Conservation (phyloP, 495 filamentous ascomycete genomes). For the Terfezia boudieri region DNA sequence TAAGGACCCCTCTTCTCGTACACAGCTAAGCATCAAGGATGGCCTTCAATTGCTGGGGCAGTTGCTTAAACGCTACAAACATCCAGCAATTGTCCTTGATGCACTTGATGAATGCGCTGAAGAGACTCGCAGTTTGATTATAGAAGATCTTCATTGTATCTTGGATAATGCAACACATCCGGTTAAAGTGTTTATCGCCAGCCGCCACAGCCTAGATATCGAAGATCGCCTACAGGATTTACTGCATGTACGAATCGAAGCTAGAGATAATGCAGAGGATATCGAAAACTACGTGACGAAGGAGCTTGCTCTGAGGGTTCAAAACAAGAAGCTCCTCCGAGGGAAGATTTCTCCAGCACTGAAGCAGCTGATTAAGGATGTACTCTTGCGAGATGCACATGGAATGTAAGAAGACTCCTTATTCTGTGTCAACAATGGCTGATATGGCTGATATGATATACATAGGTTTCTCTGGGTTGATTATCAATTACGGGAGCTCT, state of each 20-base stretch:
- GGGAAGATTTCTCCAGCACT: not conserved
- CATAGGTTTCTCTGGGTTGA: too few species aligned
- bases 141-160: slow-evolving; percentile 1
- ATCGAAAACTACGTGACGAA: slow-evolving; percentile 4
- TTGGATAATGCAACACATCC: slow-evolving; percentile 1
- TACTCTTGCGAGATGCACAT: too few species aligned
- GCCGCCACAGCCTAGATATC: slow-evolving; percentile 9
- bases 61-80: not conserved
- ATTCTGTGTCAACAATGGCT: too few species aligned
- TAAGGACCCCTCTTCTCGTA: too few species aligned
- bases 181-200: slow-evolving; percentile 11
- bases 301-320: slow-evolving; percentile 1
- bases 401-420: too few species aligned
- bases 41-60: not conserved
- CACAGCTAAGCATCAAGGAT: not conserved
- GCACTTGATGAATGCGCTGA: slow-evolving; percentile 8
- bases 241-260: slow-evolving; percentile 6
- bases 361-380: too few species aligned
- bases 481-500: too few species aligned
- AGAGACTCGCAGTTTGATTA: not conserved
- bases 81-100: slow-evolving; percentile 3
- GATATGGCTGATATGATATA: too few species aligned
- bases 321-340: not conserved
- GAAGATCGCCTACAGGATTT: not conserved
- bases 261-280: slow-evolving; percentile 3